phyloP scores from a whole-genome alignment of 139 green algal genomes.

The Ettlia oleoabundans region DNA sequence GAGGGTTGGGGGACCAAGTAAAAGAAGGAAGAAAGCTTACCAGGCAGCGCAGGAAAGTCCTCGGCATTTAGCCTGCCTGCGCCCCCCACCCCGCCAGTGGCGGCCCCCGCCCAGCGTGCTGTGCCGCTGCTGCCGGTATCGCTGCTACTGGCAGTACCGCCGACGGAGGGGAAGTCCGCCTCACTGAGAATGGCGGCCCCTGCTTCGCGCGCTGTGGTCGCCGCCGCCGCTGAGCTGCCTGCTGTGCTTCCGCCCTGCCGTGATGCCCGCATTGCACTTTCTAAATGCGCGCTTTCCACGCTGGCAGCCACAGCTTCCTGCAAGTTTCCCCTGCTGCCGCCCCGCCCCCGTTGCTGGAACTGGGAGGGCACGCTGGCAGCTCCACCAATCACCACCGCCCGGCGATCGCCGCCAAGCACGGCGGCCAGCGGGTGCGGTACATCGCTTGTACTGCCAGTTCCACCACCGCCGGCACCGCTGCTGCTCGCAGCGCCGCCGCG shows the following conservation, averaged over 20 bases:
- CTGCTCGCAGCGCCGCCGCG: neutral
- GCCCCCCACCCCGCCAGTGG: neutral
- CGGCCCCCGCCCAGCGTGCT: constrained; percentile 49
- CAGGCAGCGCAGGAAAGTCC: constrained; percentile 74
- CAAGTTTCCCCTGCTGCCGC: constrained; percentile 19
- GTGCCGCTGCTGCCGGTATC: constrained; percentile 13
- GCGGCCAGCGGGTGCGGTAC: constrained; percentile 8
- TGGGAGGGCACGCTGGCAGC: constrained; percentile 41
- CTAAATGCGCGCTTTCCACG: constrained; percentile 47
- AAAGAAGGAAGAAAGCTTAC: constrained; percentile 34
- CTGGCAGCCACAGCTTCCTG: constrained; percentile 39
- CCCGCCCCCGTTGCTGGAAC: constrained; percentile 16
- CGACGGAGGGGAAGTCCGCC: constrained; percentile 61
- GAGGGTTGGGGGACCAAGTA: too few relatives aligned
- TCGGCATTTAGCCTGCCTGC: constrained; percentile 31
- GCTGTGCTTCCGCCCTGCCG: too few relatives aligned
- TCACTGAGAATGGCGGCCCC: constrained; percentile 37
- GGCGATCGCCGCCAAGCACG: constrained; percentile 5
- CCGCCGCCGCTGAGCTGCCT: neutral
- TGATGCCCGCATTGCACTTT: constrained; percentile 28
- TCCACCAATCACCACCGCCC: constrained; percentile 56
- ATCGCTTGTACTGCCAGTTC: neutral
- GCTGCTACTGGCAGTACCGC: constrained; percentile 19
- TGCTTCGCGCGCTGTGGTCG: neutral
- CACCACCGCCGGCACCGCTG: neutral